A percentile compares a stretch with the other conserved stretches of the same genome.
These are phyloP conservation scores for Fusarium poae DNA, from an alignment of 2,329 filamentous ascomycete species.

Conservation along the genomic window DNA sequence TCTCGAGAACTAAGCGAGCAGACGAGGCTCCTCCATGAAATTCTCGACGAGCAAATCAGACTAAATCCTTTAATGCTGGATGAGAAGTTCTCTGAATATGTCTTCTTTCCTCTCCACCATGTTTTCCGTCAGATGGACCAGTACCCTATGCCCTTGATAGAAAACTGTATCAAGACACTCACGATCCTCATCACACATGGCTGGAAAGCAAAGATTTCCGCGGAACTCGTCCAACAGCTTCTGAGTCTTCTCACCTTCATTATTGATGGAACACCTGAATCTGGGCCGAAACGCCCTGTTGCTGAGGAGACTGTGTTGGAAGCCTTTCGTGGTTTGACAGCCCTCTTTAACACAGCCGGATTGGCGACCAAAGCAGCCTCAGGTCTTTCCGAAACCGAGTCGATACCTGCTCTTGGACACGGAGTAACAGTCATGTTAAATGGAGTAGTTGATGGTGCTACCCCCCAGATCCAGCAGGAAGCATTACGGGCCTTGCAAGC, in stretches of 20 bases:
- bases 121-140: slow-evolving; percentile 82
- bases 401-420: slow-evolving; percentile 84
- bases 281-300: slow-evolving; percentile 58
- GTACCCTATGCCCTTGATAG: slow-evolving; percentile 78
- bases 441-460: slow-evolving; percentile 73
- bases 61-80: slow-evolving; percentile 71
- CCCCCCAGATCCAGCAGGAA: slow-evolving; percentile 76
- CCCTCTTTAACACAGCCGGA: slow-evolving; percentile 72
- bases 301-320: slow-evolving; percentile 82
- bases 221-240: slow-evolving; percentile 83
- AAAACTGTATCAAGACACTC: slow-evolving; percentile 82
- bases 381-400: slow-evolving; percentile 67
- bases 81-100: slow-evolving; percentile 89
- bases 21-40: slow-evolving; percentile 59
- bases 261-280: slow-evolving; percentile 76
- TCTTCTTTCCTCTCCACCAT: slow-evolving; percentile 92
- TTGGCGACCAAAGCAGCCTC: slow-evolving; percentile 63
- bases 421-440: slow-evolving; percentile 85
- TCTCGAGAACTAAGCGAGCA: slow-evolving; percentile 62
- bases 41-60: slow-evolving; percentile 61
- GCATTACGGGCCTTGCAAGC: slow-evolving; percentile 74
- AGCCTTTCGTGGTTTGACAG: slow-evolving; percentile 76
- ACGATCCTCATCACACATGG: slow-evolving; percentile 79
- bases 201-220: slow-evolving; percentile 80
- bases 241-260: slow-evolving; percentile 87